Base-by-base conservation (phyloP, 2,329 filamentous ascomycete genomes). In the Monosporascus sp. region DNA sequence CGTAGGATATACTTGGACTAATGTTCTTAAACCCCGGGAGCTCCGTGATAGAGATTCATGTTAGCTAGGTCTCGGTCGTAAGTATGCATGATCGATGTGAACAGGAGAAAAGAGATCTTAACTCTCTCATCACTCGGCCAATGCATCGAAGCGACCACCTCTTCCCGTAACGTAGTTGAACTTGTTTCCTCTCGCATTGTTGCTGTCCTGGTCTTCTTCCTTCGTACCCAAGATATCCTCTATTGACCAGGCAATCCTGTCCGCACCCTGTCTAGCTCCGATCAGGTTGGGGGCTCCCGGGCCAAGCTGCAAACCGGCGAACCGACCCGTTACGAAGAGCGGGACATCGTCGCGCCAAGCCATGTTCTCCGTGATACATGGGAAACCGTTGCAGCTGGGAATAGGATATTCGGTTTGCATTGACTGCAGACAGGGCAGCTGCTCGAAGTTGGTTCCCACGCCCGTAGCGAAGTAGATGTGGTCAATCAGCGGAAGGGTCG, bases 391-490 rank as follows among this genome's bases (percentile, higher is more conserved):
- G 24, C 82, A 76, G 0, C 74, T 78, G 17, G 82, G 70, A 37
- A 93, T 78, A 0, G 87, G 87, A 56, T 86, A 75, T 19, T 82
- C 76, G 3, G 72, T 57, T 8, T 80, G 69, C 64, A 93, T 80
- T 0, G 73, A 79, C 52, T 81, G 70, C 14, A 93, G 70, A 52
- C 84, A 84, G 0, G 85, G 79, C 22, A 91, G 73, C 2, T 75
- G 74, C 1, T 70, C 63, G 26, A 90, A 80, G 58, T 91, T 77
- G 0, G 82, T 81, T 48, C 83, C 78, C 40, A 88, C 80, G 0
- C 89, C 89, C 0, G 89, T 93, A 16, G 89, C 88, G 62, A 87
- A 89, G 69, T 88, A 88, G 57, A 91, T 82, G 68, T 87, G 88
- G 66, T 91, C 70, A 16, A 82, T 74, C 0, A 77, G 70, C 0